A percentile compares a stretch with the other conserved stretches of the same genome.
phyloP scores from a whole-genome alignment of 2,329 filamentous ascomycete genomes.

The Sporothrix variecibatus region DNA sequence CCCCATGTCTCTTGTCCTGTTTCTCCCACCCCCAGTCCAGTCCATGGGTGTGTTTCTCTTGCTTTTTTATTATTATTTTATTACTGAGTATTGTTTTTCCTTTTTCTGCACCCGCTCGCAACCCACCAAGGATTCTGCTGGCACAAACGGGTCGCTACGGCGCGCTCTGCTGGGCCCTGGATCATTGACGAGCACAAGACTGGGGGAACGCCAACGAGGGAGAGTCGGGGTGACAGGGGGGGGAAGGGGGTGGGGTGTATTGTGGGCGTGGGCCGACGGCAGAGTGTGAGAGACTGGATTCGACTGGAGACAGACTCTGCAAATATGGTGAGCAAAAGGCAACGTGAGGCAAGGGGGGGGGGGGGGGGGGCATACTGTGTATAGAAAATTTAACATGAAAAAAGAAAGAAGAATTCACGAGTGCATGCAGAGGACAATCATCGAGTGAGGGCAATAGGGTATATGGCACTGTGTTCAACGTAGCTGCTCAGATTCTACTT shows the following conservation, averaged over 20 bases:
- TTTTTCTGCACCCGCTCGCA: not conserved
- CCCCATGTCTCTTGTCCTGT: not conserved
- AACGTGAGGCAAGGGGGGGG: not conserved
- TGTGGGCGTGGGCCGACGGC: not conserved
- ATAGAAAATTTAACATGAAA: not conserved
- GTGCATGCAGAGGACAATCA: not conserved
- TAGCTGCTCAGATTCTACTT: not conserved
- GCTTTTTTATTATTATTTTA: not conserved
- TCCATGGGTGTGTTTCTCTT: not conserved
- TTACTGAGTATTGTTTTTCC: not conserved
- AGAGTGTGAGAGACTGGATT: constrained; percentile 1
- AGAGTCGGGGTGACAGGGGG: constrained; percentile 11
- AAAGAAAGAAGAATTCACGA: not conserved
- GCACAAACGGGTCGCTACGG: constrained; percentile 17
- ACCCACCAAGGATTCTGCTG: not conserved
- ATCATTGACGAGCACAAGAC: constrained; percentile 13
- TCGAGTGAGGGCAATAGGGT: not conserved
- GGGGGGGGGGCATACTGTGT: too few species aligned
- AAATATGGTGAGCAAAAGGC: not conserved
- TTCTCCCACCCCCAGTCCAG: not conserved
- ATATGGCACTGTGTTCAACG: not conserved
- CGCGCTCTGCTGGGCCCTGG: constrained; percentile 13
- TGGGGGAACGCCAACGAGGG: constrained; percentile 14
- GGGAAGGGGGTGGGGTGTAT: not conserved
- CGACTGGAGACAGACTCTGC: not conserved